These are phyloP conservation scores for Petrea volubilis DNA, from an alignment of 257 asterid species.

Conservation along the genomic window DNA sequence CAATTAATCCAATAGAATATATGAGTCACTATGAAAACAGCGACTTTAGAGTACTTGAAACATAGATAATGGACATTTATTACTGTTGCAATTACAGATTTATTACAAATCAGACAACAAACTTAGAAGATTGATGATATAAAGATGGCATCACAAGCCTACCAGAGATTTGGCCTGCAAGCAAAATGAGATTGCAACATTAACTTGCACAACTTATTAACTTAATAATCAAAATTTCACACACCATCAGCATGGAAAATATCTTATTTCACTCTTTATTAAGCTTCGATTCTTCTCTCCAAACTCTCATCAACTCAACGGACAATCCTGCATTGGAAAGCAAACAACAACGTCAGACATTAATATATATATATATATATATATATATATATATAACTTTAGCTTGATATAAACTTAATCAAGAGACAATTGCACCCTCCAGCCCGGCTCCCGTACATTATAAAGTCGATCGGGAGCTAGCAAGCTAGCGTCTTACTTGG, in stretches of 20 bases:
- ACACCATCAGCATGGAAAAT: too few relatives aligned
- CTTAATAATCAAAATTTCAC: too few relatives aligned
- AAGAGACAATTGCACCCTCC: too few relatives aligned
- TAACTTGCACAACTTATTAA: too few relatives aligned
- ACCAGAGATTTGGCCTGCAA: neutral
- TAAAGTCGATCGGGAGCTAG: neutral
- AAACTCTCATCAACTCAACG: conserved; percentile 1
- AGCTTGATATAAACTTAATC: too few relatives aligned
- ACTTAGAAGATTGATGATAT: neutral
- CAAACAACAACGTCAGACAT: too few relatives aligned
- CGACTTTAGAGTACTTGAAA: neutral
- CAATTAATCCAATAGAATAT: too few relatives aligned
- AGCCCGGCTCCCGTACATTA: too few relatives aligned
- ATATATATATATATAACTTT: too few relatives aligned
- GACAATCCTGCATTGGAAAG: neutral
- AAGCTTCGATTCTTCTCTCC: neutral
- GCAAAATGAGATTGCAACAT: neutral
- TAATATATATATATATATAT: too few relatives aligned
- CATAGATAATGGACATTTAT: neutral
- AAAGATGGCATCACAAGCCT: neutral
- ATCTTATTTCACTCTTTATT: neutral
- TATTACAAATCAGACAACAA: neutral
- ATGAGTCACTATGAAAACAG: too few relatives aligned
- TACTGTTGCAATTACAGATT: neutral
- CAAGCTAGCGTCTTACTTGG: conserved; percentile 30